These are phyloP conservation scores for Backusella sp. DNA, from an alignment of 192 early-diverging fungal species.

Conservation along the genomic window DNA sequence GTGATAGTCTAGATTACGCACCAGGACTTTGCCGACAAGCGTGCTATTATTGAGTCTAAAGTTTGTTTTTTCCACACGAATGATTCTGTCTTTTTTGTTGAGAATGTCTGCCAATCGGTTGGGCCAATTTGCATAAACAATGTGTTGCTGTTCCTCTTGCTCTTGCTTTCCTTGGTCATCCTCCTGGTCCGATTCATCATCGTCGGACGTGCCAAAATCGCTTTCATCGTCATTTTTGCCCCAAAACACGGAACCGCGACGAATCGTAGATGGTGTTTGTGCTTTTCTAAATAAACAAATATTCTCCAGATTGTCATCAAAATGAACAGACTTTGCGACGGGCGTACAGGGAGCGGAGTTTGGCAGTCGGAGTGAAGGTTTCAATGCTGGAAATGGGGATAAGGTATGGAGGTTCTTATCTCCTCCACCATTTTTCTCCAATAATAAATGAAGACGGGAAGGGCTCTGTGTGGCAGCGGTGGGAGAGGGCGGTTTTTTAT, in stretches of 20 bases:
- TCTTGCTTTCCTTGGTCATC: neutral
- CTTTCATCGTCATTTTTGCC: conserved; percentile 1
- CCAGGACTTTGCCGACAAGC: conserved; percentile 57
- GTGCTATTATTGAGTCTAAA: neutral
- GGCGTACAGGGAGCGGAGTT: conserved; percentile 27
- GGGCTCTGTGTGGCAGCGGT: neutral
- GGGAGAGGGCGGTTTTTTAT: neutral
- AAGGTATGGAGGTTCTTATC: neutral
- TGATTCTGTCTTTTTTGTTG: neutral
- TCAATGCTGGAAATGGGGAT: neutral
- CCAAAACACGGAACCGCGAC: conserved; percentile 37
- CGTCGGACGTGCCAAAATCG: neutral
- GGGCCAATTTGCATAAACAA: conserved; percentile 9
- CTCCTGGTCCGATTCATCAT: neutral
- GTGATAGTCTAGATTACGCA: conserved; percentile 84
- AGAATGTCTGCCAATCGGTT: conserved; percentile 8
- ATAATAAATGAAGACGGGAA: neutral
- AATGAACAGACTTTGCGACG: conserved; percentile 58
- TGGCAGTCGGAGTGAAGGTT: conserved; percentile 24
- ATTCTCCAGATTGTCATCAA: conserved; percentile 62
- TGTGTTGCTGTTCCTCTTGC: neutral
- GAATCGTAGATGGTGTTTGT: conserved; percentile 57
- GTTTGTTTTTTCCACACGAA: neutral
- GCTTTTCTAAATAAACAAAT: conserved; percentile 69
- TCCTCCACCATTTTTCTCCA: neutral